A percentile compares a stretch with the other conserved stretches of the same genome.
Evolutionary conservation across 306 rosid species (phyloP).

Genomic region (Glycine latifolia): DNA sequence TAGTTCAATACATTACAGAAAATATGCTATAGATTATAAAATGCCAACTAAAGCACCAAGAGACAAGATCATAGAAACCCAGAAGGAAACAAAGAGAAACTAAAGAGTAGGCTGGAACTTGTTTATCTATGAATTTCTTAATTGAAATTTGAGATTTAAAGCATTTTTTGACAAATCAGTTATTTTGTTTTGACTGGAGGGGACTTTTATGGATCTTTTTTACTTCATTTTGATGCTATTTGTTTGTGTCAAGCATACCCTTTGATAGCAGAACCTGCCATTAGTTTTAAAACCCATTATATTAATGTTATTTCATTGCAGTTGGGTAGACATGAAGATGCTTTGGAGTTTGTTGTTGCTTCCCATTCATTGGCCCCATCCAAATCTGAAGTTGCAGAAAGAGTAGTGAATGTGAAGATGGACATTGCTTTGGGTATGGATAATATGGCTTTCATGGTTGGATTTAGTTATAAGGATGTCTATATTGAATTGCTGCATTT

Average conservation of each 20-base stretch:
- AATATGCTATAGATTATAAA: constrained; percentile 5
- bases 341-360: constrained; percentile 78
- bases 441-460: constrained; percentile 29
- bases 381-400: constrained; percentile 69
- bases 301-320: constrained; percentile 56
- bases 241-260: constrained; percentile 33
- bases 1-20: background rate
- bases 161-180: constrained; percentile 18
- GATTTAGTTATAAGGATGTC: constrained; percentile 18
- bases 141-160: background rate
- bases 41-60: background rate
- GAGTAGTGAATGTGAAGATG: constrained; percentile 69
- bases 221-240: constrained; percentile 4
- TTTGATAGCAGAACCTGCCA: constrained; percentile 27
- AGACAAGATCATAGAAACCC: background rate
- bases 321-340: constrained; percentile 88
- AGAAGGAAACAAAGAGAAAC: constrained; percentile 15
- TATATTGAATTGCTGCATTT: background rate
- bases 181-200: constrained; percentile 11
- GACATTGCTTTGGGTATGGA: constrained; percentile 85
- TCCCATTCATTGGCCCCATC: constrained; percentile 79
- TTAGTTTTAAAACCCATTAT: constrained; percentile 26
- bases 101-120: background rate
- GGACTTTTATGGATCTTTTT: constrained; percentile 16
- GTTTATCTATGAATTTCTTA: background rate